phyloP scores from a whole-genome alignment of 495 filamentous ascomycete genomes.

The Sporormia fimetaria region DNA sequence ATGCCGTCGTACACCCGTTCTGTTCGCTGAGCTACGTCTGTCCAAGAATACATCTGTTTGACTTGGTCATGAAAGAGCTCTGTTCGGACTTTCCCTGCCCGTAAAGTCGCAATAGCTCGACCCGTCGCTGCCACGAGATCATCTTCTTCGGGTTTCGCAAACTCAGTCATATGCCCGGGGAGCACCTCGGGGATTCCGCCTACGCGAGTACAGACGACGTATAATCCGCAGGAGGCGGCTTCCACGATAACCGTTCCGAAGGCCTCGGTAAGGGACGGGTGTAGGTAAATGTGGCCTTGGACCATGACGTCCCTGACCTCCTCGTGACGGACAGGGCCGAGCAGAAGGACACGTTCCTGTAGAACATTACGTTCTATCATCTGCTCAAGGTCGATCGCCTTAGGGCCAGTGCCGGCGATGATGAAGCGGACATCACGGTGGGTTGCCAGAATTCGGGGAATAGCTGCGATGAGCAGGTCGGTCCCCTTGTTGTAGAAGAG shows the following conservation, averaged over 20 bases:
- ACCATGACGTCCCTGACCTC: constrained; percentile 99
- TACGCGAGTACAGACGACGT: constrained; percentile 92
- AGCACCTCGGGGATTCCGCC: constrained; percentile 95
- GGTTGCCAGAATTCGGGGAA: constrained; percentile 76
- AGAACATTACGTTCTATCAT: constrained; percentile 95
- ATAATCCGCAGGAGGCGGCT: constrained; percentile 86
- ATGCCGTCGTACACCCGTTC: constrained; percentile 94
- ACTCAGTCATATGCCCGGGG: constrained; percentile 86
- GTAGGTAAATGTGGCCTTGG: constrained; percentile 88
- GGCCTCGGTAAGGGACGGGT: constrained; percentile 88
- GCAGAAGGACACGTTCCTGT: constrained; percentile 83
- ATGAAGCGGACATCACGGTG: constrained; percentile 94
- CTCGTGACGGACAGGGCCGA: constrained; percentile 86
- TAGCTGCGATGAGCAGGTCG: constrained; percentile 84
- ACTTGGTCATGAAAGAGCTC: constrained; percentile 94
- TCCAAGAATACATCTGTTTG: constrained; percentile 97
- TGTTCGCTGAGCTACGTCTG: constrained; percentile 81
- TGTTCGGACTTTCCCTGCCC: constrained; percentile 76
- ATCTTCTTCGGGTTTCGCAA: constrained; percentile 85
- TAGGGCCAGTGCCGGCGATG: constrained; percentile 88
- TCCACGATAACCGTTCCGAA: constrained; percentile 98
- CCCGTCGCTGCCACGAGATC: constrained; percentile 76
- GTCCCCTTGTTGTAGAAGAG: constrained; percentile 99
- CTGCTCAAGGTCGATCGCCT: constrained; percentile 94
- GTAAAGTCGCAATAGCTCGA: constrained; percentile 64